Evolutionary conservation across 495 filamentous ascomycete species (phyloP), one percentile per base, ranked within the genome.

Genomic region (Apodospora peruviana): DNA sequence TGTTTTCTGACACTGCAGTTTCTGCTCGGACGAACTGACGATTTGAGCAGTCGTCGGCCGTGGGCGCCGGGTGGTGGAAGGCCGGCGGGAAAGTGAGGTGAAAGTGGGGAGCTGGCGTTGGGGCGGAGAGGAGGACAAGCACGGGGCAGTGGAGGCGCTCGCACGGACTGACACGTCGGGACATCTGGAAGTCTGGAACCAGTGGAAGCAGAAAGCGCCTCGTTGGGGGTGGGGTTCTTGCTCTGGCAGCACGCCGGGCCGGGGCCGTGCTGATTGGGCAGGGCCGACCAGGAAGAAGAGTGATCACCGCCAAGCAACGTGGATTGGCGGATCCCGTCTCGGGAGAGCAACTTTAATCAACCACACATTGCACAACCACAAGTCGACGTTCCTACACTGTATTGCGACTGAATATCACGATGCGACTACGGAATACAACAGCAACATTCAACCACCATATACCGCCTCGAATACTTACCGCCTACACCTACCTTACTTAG

Each of bases 241-340:
- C n/a, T n/a, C n/a, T n/a, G n/a, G n/a, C n/a, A n/a, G n/a, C n/a
- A n/a, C n/a, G n/a, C n/a, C 45, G 44, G 19, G 44, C 23, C 11
- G 3, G 3, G 44, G 11, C 18, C 11, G 21, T 19, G 20, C 14
- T 47, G 36, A 52, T 52, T 52, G 43, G 49, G 19, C 16, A n/a
- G 16, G 19, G n/a, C 3, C 7, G 12, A 25, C 7, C 18, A n/a
- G 8, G 22, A 23, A 20, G 16, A 27, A 40, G 22, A 19, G 19
- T 37, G 50, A 52, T 51, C 36, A 40, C 14, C 49, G 49, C 49
- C 49, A 51, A 51, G 49, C 42, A 51, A 51, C 42, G 43, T 46
- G 42, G 49, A 40, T 17, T 20, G 45, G 50, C 43, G 43, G 36
- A 47, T 45, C n/a, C n/a, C n/a, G n/a, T n/a, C n/a, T n/a, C n/a